Base-by-base conservation (phyloP, 1,139 yeast genomes). In the Candida labiduridarum region DNA sequence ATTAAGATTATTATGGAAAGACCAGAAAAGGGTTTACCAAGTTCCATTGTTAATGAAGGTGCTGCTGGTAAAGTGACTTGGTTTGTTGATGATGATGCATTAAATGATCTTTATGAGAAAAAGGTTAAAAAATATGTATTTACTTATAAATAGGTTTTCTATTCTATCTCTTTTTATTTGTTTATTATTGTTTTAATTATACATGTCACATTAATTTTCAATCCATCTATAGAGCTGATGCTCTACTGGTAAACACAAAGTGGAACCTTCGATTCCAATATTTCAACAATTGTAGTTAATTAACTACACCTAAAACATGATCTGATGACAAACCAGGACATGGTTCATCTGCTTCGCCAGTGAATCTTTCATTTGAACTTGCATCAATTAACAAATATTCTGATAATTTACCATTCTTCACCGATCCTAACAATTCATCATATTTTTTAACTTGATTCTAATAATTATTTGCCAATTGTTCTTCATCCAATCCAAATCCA, bases 1-100 rank as follows among this genome's bases (percentile, higher is more conserved):
- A 83, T 94, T 67, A 86, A 91, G 66, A 89, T 87, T 6, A 94
- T 94, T 52, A 89, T 94, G 94, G 98, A 94, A 72, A 83, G 97
- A 63, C 97, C 98, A 3, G 99, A 94, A 64, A 91, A 91, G 72
- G 97, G 97, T 1, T 79, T 94, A 56, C 99, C 99, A 22, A 88
- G 96, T 54, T 85, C 96, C 53, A 86, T 94, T 51, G 97, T 94
- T 54, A 92, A 92, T 66, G 98, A 91, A 69, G 90, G 91, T 34
- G 97, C 97, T 25, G 97, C 96, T 1, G 98, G 98, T 31, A 88
- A 88, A 71, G 97, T 94, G 9, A 83, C 94, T 15, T 94, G 99
- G 99, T 94, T 94, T 74, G 98, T 94, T 44, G 99, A 94, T 69
- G 90, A 90, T 62, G 97, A 89, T 60, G 98, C 99, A 7, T 80